Base-by-base conservation (phyloP, 2,329 filamentous ascomycete genomes). In the Thyridium curvatum region DNA sequence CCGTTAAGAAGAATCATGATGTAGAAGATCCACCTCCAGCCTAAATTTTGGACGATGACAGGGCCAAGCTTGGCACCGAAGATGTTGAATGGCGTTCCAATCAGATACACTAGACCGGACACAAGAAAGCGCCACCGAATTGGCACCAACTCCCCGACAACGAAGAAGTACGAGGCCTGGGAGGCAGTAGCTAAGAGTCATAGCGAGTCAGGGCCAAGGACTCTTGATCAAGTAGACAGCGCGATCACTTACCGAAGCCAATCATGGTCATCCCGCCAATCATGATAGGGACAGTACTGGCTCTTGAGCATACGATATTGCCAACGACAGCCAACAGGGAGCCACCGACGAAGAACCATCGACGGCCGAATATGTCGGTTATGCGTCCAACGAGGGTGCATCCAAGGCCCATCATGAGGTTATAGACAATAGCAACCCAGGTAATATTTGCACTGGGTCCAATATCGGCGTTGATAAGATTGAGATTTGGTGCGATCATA, bases 271-370 rank as follows among this genome's bases (percentile, higher is more conserved):
- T 56, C 16, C 56, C 60, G 7, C 55, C 40, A 30, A 64, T 63
- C 32, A 64, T 47, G 3, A 50, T 50, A 36, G 58, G 50, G 15
- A 62, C 47, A 39, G 56, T 57, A 21, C 54, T 45, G 3, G 60
- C 58, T 1, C 48, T 45, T 1, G 60, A 53, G 39, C 58, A 60
- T 16, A 64, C 46, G 13, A 63, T 51, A 37, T 55, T 58, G 15
- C 60, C 60, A 16, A 62, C n/a, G 7, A 63, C 45, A 4, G 58
- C 59, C 3, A 62, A 49, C 7, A 57, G n/a, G 14, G 56, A 58
- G 30, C 59, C 59, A 8, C 59, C 58, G n/a, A 63, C 60, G 41
- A 61, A 62, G 45, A 62, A 61, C 56, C 56, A 63, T 18, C 61
- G 50, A 32, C 59, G 53, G 12, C 61, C 60, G 35, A 64, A 64